Evolutionary conservation across 352 stramenopile species (phyloP).

Genomic region (Phytophthora niederhauseri): DNA sequence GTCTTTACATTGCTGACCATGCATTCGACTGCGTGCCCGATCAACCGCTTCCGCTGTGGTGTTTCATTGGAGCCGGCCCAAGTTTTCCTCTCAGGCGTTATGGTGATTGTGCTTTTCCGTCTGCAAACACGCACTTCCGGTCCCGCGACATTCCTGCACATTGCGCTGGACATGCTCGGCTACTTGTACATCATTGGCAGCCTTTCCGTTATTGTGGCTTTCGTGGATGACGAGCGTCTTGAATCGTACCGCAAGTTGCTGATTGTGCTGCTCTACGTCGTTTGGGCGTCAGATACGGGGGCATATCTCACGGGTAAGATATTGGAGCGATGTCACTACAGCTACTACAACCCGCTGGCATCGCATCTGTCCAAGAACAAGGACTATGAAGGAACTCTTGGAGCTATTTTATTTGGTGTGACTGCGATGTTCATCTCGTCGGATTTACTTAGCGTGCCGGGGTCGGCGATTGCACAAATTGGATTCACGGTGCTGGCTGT

Average conservation of each 20-base stretch:
- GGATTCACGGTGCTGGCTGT: slow-evolving; percentile 91
- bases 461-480: slow-evolving; percentile 77
- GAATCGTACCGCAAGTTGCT: slow-evolving; percentile 66
- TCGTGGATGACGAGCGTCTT: slow-evolving; percentile 66
- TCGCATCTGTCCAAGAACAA: slow-evolving; percentile 95
- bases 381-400: slow-evolving; percentile 95
- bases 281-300: slow-evolving; percentile 91
- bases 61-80: slow-evolving; percentile 51
- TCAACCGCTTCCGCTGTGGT: slow-evolving; percentile 76
- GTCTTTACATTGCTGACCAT: slow-evolving; percentile 75
- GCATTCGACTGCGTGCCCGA: slow-evolving; percentile 67
- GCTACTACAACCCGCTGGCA: slow-evolving; percentile 83
- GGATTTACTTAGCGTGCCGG: slow-evolving; percentile 74
- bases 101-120: slow-evolving; percentile 66
- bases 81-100: slow-evolving; percentile 55
- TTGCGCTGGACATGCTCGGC: slow-evolving; percentile 68
- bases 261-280: slow-evolving; percentile 72
- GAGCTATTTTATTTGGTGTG: slow-evolving; percentile 82
- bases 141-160: slow-evolving; percentile 40
- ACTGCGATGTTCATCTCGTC: slow-evolving; percentile 88
- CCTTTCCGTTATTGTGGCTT: slow-evolving; percentile 64
- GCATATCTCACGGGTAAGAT: slow-evolving; percentile 94
- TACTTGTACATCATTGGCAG: slow-evolving; percentile 76
- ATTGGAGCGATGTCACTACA: slow-evolving; percentile 89
- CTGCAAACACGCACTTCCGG: slow-evolving; percentile 38